phyloP scores from a whole-genome alignment of 176 grass and related monocot species.

The Lolium rigidum region DNA sequence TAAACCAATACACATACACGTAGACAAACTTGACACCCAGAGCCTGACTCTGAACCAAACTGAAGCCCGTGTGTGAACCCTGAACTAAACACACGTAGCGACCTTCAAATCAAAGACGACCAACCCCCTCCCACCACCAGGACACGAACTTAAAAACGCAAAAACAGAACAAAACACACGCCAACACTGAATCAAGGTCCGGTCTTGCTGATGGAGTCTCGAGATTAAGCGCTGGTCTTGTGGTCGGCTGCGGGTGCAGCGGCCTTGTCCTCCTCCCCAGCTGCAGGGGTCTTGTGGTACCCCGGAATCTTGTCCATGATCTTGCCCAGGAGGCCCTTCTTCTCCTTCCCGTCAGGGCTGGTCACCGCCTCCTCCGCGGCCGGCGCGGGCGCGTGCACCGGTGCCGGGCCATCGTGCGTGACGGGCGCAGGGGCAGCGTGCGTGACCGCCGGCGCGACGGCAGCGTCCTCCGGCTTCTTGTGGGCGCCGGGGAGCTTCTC shows the following conservation, averaged over 20 bases:
- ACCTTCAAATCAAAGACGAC: slow-evolving; percentile 23
- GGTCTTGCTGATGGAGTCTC: background rate
- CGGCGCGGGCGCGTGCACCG: background rate
- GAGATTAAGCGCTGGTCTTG: slow-evolving; percentile 42
- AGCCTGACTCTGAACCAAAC: slow-evolving; percentile 32
- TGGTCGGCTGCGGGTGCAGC: slow-evolving; percentile 43
- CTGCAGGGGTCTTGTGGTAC: slow-evolving; percentile 52
- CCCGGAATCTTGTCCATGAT: slow-evolving; percentile 95
- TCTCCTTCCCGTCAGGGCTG: slow-evolving; percentile 74
- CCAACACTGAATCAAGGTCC: slow-evolving; percentile 32
- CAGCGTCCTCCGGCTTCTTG: too few species aligned
- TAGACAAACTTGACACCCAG: slow-evolving; percentile 37
- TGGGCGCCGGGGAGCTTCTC: too few species aligned
- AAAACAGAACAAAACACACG: slow-evolving; percentile 44
- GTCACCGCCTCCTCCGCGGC: slow-evolving; percentile 40
- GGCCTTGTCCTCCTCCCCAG: slow-evolving; percentile 59
- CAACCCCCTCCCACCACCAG: too few species aligned
- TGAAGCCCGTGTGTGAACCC: background rate
- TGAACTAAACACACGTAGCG: background rate
- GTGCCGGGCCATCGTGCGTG: too few species aligned
- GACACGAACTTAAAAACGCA: slow-evolving; percentile 21
- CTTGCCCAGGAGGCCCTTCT: slow-evolving; percentile 93
- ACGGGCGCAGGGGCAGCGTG: too few species aligned
- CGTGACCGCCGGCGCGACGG: too few species aligned
- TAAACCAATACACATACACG: slow-evolving; percentile 36